Evolutionary conservation across 2,329 filamentous ascomycete species (phyloP).

Genomic region (Penicillium sp.): DNA sequence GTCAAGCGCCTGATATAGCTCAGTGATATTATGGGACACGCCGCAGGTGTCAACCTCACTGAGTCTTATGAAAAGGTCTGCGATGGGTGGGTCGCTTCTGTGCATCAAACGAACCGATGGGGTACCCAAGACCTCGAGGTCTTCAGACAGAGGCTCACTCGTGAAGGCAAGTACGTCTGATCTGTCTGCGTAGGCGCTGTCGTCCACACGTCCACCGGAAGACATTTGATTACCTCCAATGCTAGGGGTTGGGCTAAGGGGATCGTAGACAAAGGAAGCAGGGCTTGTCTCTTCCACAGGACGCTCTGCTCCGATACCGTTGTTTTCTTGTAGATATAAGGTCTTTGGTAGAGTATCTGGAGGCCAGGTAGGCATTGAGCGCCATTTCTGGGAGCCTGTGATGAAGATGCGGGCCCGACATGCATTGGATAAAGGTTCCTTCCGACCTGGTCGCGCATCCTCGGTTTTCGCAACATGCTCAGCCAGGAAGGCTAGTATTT

Average conservation of each 20-base stretch:
- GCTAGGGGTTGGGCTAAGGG: constrained; percentile 12
- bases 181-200: constrained; percentile 11
- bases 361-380: constrained; percentile 13
- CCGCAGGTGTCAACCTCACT: constrained; percentile 12
- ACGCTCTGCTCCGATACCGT: background rate
- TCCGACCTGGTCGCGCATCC: too few species aligned
- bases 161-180: constrained; percentile 15
- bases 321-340: constrained; percentile 10
- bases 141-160: constrained; percentile 9
- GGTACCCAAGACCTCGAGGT: constrained; percentile 9
- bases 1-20: constrained; percentile 13
- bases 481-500: constrained; percentile 14
- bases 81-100: constrained; percentile 13
- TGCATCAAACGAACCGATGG: constrained; percentile 13
- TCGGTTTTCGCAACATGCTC: constrained; percentile 14
- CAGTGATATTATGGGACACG: constrained; percentile 14
- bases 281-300: constrained; percentile 5
- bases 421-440: too few species aligned
- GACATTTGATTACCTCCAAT: constrained; percentile 18
- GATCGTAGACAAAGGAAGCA: constrained; percentile 12
- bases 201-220: constrained; percentile 14
- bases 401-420: constrained; percentile 7
- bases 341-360: background rate
- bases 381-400: constrained; percentile 15
- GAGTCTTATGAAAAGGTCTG: constrained; percentile 15